Evolutionary conservation across 495 filamentous ascomycete genomes (phyloP), one percentile per base, ranked within the genome.

Genomic region (Umbilicaria muhlenbergii): DNA sequence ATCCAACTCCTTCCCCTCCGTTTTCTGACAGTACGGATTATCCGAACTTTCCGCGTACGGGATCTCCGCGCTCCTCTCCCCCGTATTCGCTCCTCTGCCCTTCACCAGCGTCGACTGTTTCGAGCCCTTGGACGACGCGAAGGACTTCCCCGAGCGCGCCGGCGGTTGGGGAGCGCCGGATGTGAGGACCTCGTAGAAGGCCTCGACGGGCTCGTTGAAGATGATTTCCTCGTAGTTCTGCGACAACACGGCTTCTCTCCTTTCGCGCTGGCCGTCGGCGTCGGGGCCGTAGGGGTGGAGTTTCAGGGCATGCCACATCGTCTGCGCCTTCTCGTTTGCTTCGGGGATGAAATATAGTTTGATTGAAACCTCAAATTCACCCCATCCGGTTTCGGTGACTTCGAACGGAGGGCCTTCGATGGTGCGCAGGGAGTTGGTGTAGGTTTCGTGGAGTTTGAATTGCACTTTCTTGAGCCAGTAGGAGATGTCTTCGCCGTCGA

Each of bases 401-500:
- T 83, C 74, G 59, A 94, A 96, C 21, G 89, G 81, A 21, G 77
- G 77, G 37, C 74, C 70, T 59, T 84, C 69, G 65, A 86, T 59
- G 37, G 80, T 86, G 46, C 91, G 82, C 2, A 88, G 68, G 48
- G 80, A 78, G 57, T 94, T 88, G 32, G 83, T 74, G 59, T 94
- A 95, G 5, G 87, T 91, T 54, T 95, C 87, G 69, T 94, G 86
- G 3, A 98, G 74, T 58, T 95, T 95, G 70, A 98, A 96, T 58
- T 92, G 85, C 4, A 95, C 91, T 55, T 94, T 91, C 44, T 87
- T 86, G 50, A 96, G 73, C 83, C 91, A 98, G 65, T 91, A 87
- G 41, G 83, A 86, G 54, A 94, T 81, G 64, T 93, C 83, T 51
- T 81, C 76, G 58, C 79, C 82, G 58, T 87, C 79, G 50, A 93